Evolutionary conservation across 108 stramenopile genomes (phyloP).

Genomic region (Pseudonitzschia multistriata): DNA sequence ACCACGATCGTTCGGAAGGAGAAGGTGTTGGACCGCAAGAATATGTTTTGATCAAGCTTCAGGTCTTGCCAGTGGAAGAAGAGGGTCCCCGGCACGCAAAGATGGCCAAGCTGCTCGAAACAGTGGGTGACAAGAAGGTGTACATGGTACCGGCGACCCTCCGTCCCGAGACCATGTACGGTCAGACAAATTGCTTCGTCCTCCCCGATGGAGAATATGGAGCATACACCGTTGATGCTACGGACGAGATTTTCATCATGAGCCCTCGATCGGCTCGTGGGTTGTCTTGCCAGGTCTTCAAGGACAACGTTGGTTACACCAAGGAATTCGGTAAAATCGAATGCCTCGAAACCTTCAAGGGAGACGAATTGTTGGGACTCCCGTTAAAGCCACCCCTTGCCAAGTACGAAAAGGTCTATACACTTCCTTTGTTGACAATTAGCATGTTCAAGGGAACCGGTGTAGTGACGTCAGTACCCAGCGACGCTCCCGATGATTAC

Average conservation of each 20-base stretch:
- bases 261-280: conserved; percentile 87
- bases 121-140: conserved; percentile 50
- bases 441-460: conserved; percentile 99
- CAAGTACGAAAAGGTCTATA: conserved; percentile 92
- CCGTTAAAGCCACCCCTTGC: conserved; percentile 93
- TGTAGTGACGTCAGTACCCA: conserved; percentile 98
- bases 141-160: conserved; percentile 97
- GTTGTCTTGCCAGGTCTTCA: conserved; percentile 88
- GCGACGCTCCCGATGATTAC: conserved; percentile 98
- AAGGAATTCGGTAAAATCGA: conserved; percentile 84
- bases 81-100: conserved; percentile 68
- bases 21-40: conserved; percentile 98
- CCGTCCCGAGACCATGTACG: conserved; percentile 99
- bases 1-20: conserved; percentile 96
- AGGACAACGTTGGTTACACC: conserved; percentile 67
- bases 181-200: conserved; percentile 99
- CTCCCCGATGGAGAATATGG: conserved; percentile 97
- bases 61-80: conserved; percentile 85
- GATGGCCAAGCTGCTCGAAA: conserved; percentile 61
- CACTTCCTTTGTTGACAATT: conserved; percentile 95
- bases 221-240: conserved; percentile 88
- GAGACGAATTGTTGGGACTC: conserved; percentile 92
- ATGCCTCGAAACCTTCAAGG: conserved; percentile 79
- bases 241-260: conserved; percentile 91
- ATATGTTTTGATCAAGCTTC: conserved; percentile 96